phyloP scores from a whole-genome alignment of 345 rosid species.

The Gossypioides kirkii region DNA sequence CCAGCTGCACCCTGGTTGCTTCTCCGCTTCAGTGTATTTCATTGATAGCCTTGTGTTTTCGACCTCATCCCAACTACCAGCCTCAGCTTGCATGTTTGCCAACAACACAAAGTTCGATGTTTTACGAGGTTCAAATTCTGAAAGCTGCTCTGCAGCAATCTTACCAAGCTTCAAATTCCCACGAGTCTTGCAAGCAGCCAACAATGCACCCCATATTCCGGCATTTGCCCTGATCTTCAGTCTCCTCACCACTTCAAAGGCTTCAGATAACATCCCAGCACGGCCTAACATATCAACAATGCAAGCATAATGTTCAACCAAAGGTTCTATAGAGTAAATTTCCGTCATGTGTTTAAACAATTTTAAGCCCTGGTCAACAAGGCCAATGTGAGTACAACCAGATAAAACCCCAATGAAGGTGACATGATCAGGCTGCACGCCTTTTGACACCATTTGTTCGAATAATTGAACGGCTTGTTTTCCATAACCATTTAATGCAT shows the following conservation, averaged over 20 bases:
- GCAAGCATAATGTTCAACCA: conserved; percentile 69
- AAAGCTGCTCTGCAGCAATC: conserved; percentile 43
- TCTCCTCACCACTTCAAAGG: conserved; percentile 43
- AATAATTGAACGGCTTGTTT: conserved; percentile 64
- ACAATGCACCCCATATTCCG: conserved; percentile 50
- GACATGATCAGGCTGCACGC: conserved; percentile 46
- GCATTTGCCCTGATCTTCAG: conserved; percentile 26
- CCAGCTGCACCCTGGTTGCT: conserved; percentile 42
- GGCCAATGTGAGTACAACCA: conserved; percentile 53
- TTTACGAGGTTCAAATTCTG: conserved; percentile 50
- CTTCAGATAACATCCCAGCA: conserved; percentile 42
- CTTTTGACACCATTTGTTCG: conserved; percentile 28
- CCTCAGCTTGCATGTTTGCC: conserved; percentile 52
- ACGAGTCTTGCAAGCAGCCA: conserved; percentile 42
- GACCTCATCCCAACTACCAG: conserved; percentile 56
- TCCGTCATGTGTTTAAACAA: conserved; percentile 45
- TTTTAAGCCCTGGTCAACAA: conserved; percentile 40
- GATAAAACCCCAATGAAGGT: conserved; percentile 59
- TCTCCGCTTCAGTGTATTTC: conserved; percentile 39
- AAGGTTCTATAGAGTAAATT: conserved; percentile 44
- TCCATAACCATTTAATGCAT: conserved; percentile 78
- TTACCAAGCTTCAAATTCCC: conserved; percentile 42
- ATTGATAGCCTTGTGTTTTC: conserved; percentile 39
- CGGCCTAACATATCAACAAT: conserved; percentile 59
- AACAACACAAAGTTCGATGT: conserved; percentile 47